Evolutionary conservation across 768 basidiomycete species (phyloP), one percentile per base, ranked within the genome.

Genomic region (Lyophyllum atratum): DNA sequence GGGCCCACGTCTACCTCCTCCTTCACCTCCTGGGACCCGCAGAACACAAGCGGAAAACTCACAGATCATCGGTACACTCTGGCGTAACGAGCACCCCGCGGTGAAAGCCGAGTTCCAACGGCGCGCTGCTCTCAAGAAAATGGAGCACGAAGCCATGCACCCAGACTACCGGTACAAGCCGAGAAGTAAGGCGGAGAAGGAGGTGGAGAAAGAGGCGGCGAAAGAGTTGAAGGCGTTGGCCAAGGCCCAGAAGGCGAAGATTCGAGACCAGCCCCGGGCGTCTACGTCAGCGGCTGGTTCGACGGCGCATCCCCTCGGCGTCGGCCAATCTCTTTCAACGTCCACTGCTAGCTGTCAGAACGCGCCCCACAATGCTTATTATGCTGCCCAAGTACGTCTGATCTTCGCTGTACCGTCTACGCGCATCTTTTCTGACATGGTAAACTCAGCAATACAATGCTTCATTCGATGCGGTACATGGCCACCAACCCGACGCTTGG

Each of bases 91-190:
- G 29, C 26, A 50, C n/a, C 11, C 19, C 4, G 50, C 39, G 29
- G 51, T 58, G n/a, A 52, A 39, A 39, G 49, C 56, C 33, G 26
- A 52, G 7, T 58, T 29, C 40, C 26, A 40, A 17, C 50, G 46
- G 4, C 51, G 51, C 37, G 56, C 56, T 14, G 22, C 28, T 19
- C 8, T 31, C 7, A 52, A 31, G 34, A 58, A 58, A 17, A 25
- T 10, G 39, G 56, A 58, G 21, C 56, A 58, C n/a, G 51, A 47
- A 46, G 45, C 44, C 3, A 52, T 10, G 43, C 48, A 58, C 37
- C 56, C 56, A 26, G 56, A 37, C 21, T 58, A 58, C 37, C 37
- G 28, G 15, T 58, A 58, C 37, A 52, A 34, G 17, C 56, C 56
- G 24, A 40, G 51, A 22, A 52, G 44, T 26, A 58, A 46, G 44